phyloP scores from a whole-genome alignment of 2,329 filamentous ascomycete species.

The Pseudocercospora fijiensis region DNA sequence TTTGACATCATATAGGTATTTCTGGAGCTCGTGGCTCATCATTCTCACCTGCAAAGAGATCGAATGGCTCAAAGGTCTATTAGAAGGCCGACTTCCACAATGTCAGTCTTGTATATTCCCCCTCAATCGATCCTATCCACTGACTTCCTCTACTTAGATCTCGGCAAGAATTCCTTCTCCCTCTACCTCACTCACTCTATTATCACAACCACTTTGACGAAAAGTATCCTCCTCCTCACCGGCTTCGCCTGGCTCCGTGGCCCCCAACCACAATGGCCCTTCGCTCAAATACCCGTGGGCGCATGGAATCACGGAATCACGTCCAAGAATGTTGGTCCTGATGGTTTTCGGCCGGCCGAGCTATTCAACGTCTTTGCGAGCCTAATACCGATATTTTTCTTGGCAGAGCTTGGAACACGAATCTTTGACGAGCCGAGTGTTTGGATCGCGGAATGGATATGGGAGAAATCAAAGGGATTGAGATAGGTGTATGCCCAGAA shows the following conservation, averaged over 20 bases:
- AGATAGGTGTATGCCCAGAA: conserved; percentile 1
- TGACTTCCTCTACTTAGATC: conserved; percentile 38
- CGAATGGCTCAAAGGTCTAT: conserved; percentile 21
- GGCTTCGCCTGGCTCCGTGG: conserved; percentile 19
- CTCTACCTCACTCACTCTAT: conserved; percentile 65
- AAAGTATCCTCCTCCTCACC: conserved; percentile 38
- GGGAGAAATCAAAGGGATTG: conserved; percentile 13
- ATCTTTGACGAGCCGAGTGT: conserved; percentile 26
- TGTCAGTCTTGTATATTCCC: conserved; percentile 13
- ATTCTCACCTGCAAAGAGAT: conserved; percentile 23
- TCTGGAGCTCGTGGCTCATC: conserved; percentile 53
- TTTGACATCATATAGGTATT: conserved; percentile 44
- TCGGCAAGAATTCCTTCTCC: conserved; percentile 61
- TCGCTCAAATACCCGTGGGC: conserved; percentile 5
- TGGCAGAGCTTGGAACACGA: conserved; percentile 27
- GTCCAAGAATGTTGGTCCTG: conserved; percentile 15
- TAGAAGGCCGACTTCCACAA: conserved; percentile 22
- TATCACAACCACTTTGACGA: conserved; percentile 57
- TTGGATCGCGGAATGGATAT: conserved; percentile 18
- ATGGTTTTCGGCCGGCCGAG: conserved; percentile 23
- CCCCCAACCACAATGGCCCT: conserved; percentile 17
- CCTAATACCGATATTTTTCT: conserved; percentile 24
- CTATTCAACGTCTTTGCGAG: conserved; percentile 19
- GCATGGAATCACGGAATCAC: conserved; percentile 14
- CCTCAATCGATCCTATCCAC: background rate